Conservation (phyloP, 2,329 filamentous ascomycete genomes). For the Aspergillus neotritici region DNA sequence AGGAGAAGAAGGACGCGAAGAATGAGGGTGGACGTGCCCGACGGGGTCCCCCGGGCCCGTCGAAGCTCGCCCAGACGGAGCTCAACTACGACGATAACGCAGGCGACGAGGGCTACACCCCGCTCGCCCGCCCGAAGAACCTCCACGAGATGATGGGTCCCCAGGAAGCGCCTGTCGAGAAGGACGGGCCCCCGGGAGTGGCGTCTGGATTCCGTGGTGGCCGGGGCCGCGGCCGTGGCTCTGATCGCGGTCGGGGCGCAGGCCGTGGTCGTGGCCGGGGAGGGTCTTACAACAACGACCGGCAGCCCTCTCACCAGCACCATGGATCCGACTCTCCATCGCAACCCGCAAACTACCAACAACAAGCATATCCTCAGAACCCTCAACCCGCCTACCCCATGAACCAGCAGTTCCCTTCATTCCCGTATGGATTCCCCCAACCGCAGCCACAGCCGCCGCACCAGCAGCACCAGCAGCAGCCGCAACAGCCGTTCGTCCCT, state of each 20-base stretch:
- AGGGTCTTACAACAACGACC: slow-evolving; percentile 23
- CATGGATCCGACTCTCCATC: slow-evolving; percentile 14
- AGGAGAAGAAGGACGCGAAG: slow-evolving; percentile 48
- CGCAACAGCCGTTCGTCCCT: slow-evolving; percentile 25
- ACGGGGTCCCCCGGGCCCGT: slow-evolving; percentile 32
- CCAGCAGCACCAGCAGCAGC: slow-evolving; percentile 34
- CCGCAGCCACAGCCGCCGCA: slow-evolving; percentile 19
- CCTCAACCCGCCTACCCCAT: slow-evolving; percentile 22
- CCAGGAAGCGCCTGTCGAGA: slow-evolving; percentile 34
- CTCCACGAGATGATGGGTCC: slow-evolving; percentile 49
- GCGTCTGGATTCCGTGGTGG: slow-evolving; percentile 39
- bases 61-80: slow-evolving; percentile 37
- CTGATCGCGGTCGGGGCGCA: slow-evolving; percentile 33
- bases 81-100: slow-evolving; percentile 63
- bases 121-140: slow-evolving; percentile 62
- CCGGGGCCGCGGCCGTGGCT: slow-evolving; percentile 44
- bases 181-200: slow-evolving; percentile 23
- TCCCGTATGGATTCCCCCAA: slow-evolving; percentile 15
- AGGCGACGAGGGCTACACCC: slow-evolving; percentile 56
- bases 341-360: slow-evolving; percentile 18
- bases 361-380: slow-evolving; percentile 21
- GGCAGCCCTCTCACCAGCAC: slow-evolving; percentile 23
- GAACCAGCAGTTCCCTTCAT: slow-evolving; percentile 26
- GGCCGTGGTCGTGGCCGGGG: slow-evolving; percentile 29
- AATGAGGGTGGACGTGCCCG: slow-evolving; percentile 38